phyloP scores from a whole-genome alignment of 1,139 yeast genomes.

The Diutina rugosa region DNA sequence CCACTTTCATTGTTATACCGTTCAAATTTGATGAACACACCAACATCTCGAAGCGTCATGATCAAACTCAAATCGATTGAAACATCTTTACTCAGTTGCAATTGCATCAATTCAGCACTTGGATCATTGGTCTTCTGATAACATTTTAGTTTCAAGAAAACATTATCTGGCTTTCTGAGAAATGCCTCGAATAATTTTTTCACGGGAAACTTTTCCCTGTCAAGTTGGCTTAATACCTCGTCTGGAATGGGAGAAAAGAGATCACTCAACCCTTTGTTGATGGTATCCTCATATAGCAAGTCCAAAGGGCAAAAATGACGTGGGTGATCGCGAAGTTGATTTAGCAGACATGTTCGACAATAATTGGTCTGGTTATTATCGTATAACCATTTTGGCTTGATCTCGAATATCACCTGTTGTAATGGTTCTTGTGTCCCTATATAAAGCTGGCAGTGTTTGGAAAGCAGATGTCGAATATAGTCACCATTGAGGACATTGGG shows the following conservation, averaged over 20 bases:
- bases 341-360: constrained; percentile 31
- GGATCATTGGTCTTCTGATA: constrained; percentile 23
- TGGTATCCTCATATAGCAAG: constrained; percentile 18
- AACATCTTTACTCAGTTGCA: constrained; percentile 28
- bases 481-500: constrained; percentile 28
- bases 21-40: constrained; percentile 32
- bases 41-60: constrained; percentile 27
- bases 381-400: constrained; percentile 38
- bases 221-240: constrained; percentile 9
- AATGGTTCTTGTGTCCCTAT: constrained; percentile 4
- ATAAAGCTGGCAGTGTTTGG: constrained; percentile 27
- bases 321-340: constrained; percentile 16
- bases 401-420: constrained; percentile 23
- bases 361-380: constrained; percentile 26
- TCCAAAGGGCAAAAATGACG: constrained; percentile 36
- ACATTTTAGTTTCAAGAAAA: constrained; percentile 24
- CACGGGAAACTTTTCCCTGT: constrained; percentile 4
- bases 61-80: constrained; percentile 26
- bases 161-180: constrained; percentile 17
- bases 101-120: constrained; percentile 20
- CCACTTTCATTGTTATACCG: constrained; percentile 16
- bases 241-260: constrained; percentile 17
- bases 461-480: constrained; percentile 14
- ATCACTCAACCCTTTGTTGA: constrained; percentile 22
- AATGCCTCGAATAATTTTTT: constrained; percentile 14